phyloP scores from a whole-genome alignment of 1,139 yeast genomes.

The Pichiaceae sp. region DNA sequence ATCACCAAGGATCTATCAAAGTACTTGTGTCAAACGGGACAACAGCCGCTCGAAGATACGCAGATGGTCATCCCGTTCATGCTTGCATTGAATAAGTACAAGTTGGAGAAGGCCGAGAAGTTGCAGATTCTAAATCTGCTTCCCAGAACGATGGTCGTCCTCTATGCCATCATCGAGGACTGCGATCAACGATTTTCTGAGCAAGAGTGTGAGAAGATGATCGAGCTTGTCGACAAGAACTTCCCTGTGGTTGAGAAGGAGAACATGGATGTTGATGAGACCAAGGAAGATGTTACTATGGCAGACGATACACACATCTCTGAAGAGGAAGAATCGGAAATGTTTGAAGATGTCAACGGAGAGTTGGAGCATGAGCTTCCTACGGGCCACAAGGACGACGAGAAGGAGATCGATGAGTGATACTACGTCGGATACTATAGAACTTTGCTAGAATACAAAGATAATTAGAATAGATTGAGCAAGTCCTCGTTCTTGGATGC shows the following conservation, averaged over 20 bases:
- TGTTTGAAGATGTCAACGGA: slow-evolving; percentile 10
- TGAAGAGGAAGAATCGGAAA: slow-evolving; percentile 13
- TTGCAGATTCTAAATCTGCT: slow-evolving; percentile 74
- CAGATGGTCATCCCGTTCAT: slow-evolving; percentile 49
- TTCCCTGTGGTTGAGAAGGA: slow-evolving; percentile 32
- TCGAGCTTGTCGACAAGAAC: slow-evolving; percentile 39
- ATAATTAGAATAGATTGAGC: slow-evolving; percentile 3
- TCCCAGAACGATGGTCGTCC: slow-evolving; percentile 71
- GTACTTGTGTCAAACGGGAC: slow-evolving; percentile 26
- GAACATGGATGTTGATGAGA: slow-evolving; percentile 3
- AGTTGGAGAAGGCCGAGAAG: slow-evolving; percentile 74
- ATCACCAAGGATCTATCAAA: slow-evolving; percentile 52
- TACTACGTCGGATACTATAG: not conserved
- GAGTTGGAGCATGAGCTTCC: slow-evolving; percentile 13
- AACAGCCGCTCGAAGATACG: slow-evolving; percentile 13
- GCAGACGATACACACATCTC: slow-evolving; percentile 8
- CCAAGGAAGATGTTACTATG: slow-evolving; percentile 3
- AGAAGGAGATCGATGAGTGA: slow-evolving; percentile 15
- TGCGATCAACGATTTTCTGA: slow-evolving; percentile 77
- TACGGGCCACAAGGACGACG: slow-evolving; percentile 3
- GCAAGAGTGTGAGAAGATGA: slow-evolving; percentile 47
- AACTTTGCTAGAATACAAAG: slow-evolving; percentile 1
- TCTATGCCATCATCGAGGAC: slow-evolving; percentile 80
- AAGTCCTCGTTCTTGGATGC: slow-evolving; percentile 1
- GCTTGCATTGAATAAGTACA: slow-evolving; percentile 40